Base-by-base conservation (phyloP, 78 protist species). In the Bodo saltans region DNA sequence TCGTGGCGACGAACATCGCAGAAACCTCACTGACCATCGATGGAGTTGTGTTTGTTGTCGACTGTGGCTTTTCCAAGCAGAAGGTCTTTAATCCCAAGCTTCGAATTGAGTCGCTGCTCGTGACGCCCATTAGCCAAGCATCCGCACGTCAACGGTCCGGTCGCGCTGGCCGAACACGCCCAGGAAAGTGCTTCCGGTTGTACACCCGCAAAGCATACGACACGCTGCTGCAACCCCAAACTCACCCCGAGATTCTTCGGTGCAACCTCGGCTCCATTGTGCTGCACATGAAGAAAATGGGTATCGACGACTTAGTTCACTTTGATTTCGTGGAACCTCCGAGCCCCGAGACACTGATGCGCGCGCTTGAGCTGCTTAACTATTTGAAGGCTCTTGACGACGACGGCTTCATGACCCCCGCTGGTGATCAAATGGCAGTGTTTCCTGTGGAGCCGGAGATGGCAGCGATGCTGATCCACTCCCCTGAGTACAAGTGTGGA, bases 281-380 rank as follows among this genome's bases (percentile, higher is more conserved):
- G 47, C 86, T 97, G 30, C 3, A 95, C 38, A 74, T 97, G 41
- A 98, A 94, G 88, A 42, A 87, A 3, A 90, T 98, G 72, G 99
- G 99, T 39, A 95, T 98, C 87, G 82, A 96, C 85, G 99, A 97
- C 80, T 83, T 97, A 37, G 37, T 97, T 32, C 83, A 94, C 74
- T 98, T 98, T 84, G 99, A 97, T 67, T 98, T 96, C 38, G 89
- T 98, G 98, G 99, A 98, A 87, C 98, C 99, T 3, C 99, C 99
- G 42, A 98, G 99, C 11, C 89, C 97, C 0, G 98, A 97, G 89
- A 94, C 99, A 1, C 84, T 98, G 17, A 95, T 96, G n/a, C 83
- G 92, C 0, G 99, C 99, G 25, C 89, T 97, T 52, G 97, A 97
- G 37, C 97, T 90, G 67, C 85, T 88, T 32, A 81, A 79, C 47